Base-by-base conservation (phyloP, 805 yeast genomes). In the Kuraishia piskuri region DNA sequence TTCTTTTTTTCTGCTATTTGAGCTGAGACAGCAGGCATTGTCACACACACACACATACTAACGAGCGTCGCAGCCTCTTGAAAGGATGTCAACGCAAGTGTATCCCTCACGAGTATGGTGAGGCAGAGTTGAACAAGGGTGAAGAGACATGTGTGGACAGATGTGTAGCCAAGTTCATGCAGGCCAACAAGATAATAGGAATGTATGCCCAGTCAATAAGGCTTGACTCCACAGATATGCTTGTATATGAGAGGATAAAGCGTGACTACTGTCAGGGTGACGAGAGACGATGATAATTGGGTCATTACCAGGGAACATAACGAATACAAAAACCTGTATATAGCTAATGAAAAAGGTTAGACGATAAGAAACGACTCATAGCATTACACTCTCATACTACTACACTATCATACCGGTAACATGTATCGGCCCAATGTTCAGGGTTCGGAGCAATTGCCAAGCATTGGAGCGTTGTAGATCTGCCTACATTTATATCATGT, bases 71-170 rank as follows among this genome's bases (percentile, higher is more conserved):
- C 40, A 74, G 78, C 47, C 75, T 91, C 58, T 72, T 87, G 37
- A 67, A 72, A 37, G 75, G 78, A 2, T 92, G 98, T 67, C 74
- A 77, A 21, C 61, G 68, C 54, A 94, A 94, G 68, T 94, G 99
- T 68, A 77, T 94, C 46, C 84, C 86, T n/a, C 80, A 75, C n/a
- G 88, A 85, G 58, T 91, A 87, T 68, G 88, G 89, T 17, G 98
- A 92, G 61, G 76, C 80, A 9, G 97, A 92, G 23, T 72, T 91
- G 53, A 83, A 81, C 58, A 90, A 90, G 62, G 97, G 96, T 40
- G 97, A 91, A 65, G 69, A 75, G 55, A 77, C 80, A 48, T 92
- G 97, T 66, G 71, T 88, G 10, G 96, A 90, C 66, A 74, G 97
- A 56, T 91, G 98, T 70, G 92, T 88, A 48, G 69, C 82, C 57